phyloP scores from a whole-genome alignment of 164 flowering plant genomes.

The Vitis labrusca region DNA sequence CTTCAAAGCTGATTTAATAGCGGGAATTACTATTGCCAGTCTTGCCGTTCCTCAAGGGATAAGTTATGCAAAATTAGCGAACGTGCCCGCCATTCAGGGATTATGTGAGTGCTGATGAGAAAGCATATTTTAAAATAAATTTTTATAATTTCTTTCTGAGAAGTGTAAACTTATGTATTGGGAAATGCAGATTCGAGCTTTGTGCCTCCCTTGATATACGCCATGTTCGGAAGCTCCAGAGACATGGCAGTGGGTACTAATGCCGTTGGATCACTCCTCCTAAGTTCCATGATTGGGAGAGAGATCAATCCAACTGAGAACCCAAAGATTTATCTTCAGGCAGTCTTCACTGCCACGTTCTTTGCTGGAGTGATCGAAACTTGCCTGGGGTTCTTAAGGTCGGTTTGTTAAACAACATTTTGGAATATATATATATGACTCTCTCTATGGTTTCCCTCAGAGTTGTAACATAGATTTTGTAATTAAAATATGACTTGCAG shows the following conservation, averaged over 20 bases:
- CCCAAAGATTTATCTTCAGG: slow-evolving; percentile 38
- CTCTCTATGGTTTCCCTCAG: too few species aligned
- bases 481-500: slow-evolving; percentile 20
- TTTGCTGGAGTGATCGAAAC: slow-evolving; percentile 66
- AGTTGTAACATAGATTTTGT: not conserved
- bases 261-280: slow-evolving; percentile 60
- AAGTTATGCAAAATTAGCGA: slow-evolving; percentile 71
- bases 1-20: slow-evolving; percentile 59
- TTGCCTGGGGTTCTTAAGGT: slow-evolving; percentile 68
- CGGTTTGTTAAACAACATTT: not conserved
- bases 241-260: slow-evolving; percentile 71
- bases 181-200: slow-evolving; percentile 61
- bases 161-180: not conserved
- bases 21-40: slow-evolving; percentile 82
- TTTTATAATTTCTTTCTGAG: too few species aligned
- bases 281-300: slow-evolving; percentile 43
- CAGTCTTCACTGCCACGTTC: slow-evolving; percentile 64
- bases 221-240: slow-evolving; percentile 69
- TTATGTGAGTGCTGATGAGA: slow-evolving; percentile 45
- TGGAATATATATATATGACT: too few species aligned
- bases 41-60: slow-evolving; percentile 83
- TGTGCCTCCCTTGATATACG: slow-evolving; percentile 73
- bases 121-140: too few species aligned
- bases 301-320: slow-evolving; percentile 37
- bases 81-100: slow-evolving; percentile 64